A percentile compares a stretch with the other conserved stretches of the same genome.
Conservation (phyloP, 768 basidiomycete genomes). For the Dendrothele bispora region DNA sequence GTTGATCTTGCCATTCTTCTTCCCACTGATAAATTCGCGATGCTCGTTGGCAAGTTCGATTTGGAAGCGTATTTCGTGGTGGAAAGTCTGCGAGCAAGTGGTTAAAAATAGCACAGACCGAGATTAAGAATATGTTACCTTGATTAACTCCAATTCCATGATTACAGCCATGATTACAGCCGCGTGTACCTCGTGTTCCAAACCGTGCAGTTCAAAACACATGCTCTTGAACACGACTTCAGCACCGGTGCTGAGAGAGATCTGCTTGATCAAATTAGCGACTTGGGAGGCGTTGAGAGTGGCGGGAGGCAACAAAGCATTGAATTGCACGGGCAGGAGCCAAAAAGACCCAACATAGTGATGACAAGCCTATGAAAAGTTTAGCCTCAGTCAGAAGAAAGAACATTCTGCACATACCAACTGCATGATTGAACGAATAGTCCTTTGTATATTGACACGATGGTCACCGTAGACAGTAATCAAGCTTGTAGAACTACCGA, state of each 20-base stretch:
- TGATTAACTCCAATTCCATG: slow-evolving; percentile 88
- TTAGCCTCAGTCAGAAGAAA: slow-evolving; percentile 11
- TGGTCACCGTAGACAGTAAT: slow-evolving; percentile 95
- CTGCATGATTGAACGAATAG: slow-evolving; percentile 92
- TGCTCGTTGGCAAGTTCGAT: slow-evolving; percentile 98
- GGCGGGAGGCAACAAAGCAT: slow-evolving; percentile 82
- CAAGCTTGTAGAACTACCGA: slow-evolving; percentile 90
- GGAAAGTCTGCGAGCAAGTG: slow-evolving; percentile 63
- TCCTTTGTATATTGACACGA: slow-evolving; percentile 90
- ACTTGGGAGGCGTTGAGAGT: slow-evolving; percentile 82
- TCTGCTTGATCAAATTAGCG: slow-evolving; percentile 80
- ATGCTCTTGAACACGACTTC: slow-evolving; percentile 97
- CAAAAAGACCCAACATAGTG: slow-evolving; percentile 97
- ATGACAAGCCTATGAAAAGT: slow-evolving; percentile 72
- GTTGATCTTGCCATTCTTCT: slow-evolving; percentile 99
- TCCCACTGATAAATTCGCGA: slow-evolving; percentile 97
- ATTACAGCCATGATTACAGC: slow-evolving; percentile 87
- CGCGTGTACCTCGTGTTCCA: slow-evolving; percentile 86
- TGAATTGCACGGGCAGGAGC: slow-evolving; percentile 92
- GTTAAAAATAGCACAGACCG: too few relatives aligned
- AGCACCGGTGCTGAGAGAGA: slow-evolving; percentile 84
- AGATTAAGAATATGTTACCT: slow-evolving; percentile 55
- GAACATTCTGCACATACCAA: slow-evolving; percentile 57
- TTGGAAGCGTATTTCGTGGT: slow-evolving; percentile 97
- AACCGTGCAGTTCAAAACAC: slow-evolving; percentile 96